These are phyloP conservation scores for Inga leiocalycina DNA, from an alignment of 306 rosid genomes.

Conservation along the genomic window DNA sequence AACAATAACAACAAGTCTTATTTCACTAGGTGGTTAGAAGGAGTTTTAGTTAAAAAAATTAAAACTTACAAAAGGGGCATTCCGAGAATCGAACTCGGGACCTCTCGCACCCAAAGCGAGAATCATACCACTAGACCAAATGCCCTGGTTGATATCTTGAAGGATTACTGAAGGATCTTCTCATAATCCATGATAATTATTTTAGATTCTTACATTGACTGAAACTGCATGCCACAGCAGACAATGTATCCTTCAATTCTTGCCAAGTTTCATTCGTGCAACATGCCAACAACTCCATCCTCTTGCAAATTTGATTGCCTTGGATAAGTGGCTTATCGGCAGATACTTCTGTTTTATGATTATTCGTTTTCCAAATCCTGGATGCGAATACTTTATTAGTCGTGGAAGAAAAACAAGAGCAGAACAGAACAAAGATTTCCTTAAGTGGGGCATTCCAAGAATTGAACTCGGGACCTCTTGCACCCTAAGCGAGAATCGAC, in stretches of 20 bases:
- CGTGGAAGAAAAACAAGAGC: not conserved
- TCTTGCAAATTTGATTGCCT: not conserved
- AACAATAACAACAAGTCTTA: too few relatives aligned
- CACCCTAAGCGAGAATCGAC: not conserved
- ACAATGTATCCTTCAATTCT: not conserved
- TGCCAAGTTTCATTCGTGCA: not conserved
- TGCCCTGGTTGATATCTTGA: conserved; percentile 28
- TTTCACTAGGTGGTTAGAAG: not conserved
- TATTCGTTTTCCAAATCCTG: not conserved
- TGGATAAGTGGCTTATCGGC: not conserved
- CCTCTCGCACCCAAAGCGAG: conserved; percentile 58
- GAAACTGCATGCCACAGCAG: not conserved
- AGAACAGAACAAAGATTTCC: not conserved
- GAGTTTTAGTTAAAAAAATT: not conserved
- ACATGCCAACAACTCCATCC: not conserved
- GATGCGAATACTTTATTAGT: not conserved
- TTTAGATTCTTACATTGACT: not conserved
- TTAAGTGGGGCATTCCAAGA: not conserved
- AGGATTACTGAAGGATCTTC: not conserved
- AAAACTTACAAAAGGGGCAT: conserved; percentile 32
- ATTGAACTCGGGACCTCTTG: not conserved
- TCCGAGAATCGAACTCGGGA: conserved; percentile 53
- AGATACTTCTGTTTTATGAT: not conserved
- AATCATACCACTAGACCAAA: conserved; percentile 64
- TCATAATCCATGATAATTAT: not conserved